phyloP scores from a whole-genome alignment of 805 yeast species.

The Clavispora asparagi region DNA sequence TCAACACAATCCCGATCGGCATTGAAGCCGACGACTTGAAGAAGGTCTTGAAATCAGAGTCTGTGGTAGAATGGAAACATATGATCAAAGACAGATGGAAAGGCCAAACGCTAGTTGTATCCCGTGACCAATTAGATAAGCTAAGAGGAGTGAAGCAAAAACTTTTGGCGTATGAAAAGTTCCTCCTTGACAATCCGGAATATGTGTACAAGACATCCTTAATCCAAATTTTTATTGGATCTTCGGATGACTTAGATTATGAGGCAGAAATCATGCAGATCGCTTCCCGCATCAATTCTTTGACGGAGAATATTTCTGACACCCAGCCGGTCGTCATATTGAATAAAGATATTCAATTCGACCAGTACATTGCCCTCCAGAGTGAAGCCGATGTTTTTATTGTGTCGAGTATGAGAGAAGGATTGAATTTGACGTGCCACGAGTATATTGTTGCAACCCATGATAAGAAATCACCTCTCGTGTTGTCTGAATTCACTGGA shows the following conservation, averaged over 20 bases:
- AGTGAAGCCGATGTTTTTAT: conserved; percentile 84
- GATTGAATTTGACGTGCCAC: conserved; percentile 94
- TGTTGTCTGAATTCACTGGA: conserved; percentile 91
- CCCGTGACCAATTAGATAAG: conserved; percentile 83
- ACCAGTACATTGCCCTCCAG: conserved; percentile 81
- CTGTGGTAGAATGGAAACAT: conserved; percentile 60
- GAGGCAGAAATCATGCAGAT: conserved; percentile 71
- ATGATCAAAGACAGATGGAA: conserved; percentile 78
- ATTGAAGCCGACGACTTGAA: conserved; percentile 62
- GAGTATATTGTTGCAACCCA: conserved; percentile 79
- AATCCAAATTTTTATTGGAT: conserved; percentile 75
- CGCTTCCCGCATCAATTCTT: conserved; percentile 80
- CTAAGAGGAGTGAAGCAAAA: conserved; percentile 88
- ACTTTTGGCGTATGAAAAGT: conserved; percentile 77
- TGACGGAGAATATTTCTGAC: conserved; percentile 64
- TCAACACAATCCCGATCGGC: conserved; percentile 69
- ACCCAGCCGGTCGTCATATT: conserved; percentile 81
- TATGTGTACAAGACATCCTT: conserved; percentile 65
- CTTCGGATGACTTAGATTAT: conserved; percentile 50
- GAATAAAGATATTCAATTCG: conserved; percentile 84
- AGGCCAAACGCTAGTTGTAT: conserved; percentile 64
- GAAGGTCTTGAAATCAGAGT: conserved; percentile 39
- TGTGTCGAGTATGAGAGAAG: conserved; percentile 91
- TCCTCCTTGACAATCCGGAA: conserved; percentile 67
- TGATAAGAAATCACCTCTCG: conserved; percentile 70